Conservation (phyloP, 2,329 filamentous ascomycete species). For the Magnaporthales sp. region DNA sequence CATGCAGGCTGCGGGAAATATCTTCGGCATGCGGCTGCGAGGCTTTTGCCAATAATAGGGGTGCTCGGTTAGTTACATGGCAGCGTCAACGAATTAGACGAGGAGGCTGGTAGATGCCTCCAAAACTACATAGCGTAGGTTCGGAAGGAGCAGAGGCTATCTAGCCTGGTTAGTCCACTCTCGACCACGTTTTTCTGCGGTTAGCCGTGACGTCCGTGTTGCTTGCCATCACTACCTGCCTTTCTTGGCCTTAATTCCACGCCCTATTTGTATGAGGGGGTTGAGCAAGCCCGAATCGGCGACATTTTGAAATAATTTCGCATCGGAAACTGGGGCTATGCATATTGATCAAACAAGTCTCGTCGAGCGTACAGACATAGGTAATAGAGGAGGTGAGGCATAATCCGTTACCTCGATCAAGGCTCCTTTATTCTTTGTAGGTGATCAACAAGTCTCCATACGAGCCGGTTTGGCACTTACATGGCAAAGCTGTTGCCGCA, state of each 20-base stretch:
- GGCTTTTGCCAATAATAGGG: background rate
- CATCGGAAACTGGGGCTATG: background rate
- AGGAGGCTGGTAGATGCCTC: background rate
- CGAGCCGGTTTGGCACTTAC: background rate
- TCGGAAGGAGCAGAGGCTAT: background rate
- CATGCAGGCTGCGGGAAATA: background rate
- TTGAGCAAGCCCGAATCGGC: background rate
- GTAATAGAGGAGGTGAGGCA: background rate
- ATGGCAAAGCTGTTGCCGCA: background rate
- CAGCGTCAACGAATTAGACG: background rate
- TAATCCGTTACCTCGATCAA: background rate
- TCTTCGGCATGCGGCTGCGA: background rate
- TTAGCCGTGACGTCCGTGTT: background rate
- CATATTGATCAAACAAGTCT: background rate
- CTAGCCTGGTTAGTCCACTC: background rate
- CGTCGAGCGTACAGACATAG: background rate
- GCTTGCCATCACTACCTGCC: background rate
- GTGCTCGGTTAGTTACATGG: background rate
- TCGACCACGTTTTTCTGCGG: background rate
- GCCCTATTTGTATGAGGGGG: background rate
- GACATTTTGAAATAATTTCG: background rate
- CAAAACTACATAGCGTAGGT: background rate
- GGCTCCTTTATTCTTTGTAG: background rate
- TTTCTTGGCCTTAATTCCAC: background rate
- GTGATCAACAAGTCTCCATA: background rate